Evolutionary conservation across 371 early-diverging fungal species (phyloP).

Genomic region (Mucor lusitanicus): DNA sequence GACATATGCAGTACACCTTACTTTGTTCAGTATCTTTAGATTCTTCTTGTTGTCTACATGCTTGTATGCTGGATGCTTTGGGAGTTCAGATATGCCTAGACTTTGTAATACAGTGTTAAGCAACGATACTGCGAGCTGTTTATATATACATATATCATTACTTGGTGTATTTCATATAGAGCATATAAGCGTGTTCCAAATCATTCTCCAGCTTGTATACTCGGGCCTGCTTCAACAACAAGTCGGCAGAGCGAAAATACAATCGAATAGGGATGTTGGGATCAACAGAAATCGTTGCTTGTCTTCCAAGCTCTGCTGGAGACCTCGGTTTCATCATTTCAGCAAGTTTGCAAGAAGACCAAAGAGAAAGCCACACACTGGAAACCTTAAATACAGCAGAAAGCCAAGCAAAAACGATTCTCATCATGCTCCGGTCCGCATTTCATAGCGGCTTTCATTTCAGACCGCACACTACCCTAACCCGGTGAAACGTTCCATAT

Average conservation of each 20-base stretch:
- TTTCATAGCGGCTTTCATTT: background rate
- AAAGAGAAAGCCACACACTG: background rate
- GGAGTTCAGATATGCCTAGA: conserved; percentile 55
- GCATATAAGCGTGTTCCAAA: conserved; percentile 52
- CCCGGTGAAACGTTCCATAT: background rate
- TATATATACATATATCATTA: conserved; percentile 15
- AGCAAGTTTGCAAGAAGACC: background rate
- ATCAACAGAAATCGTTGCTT: conserved; percentile 39
- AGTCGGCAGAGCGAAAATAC: conserved; percentile 59
- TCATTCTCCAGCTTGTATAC: conserved; percentile 57
- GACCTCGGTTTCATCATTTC: conserved; percentile 29
- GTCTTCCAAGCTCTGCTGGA: conserved; percentile 41
- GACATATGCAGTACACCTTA: background rate
- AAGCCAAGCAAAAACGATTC: background rate
- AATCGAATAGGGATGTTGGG: conserved; percentile 51
- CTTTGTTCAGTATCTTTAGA: conserved; percentile 34
- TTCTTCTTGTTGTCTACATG: conserved; percentile 39
- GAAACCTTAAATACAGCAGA: background rate
- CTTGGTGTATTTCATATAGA: conserved; percentile 62
- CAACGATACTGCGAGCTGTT: background rate
- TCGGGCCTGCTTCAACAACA: conserved; percentile 55
- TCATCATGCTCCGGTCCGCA: background rate
- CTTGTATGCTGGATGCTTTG: conserved; percentile 54
- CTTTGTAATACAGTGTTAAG: background rate
- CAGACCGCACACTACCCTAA: background rate